These are phyloP conservation scores for Aspergillus neoniger DNA, from an alignment of 2,329 filamentous ascomycete genomes.

Conservation along the genomic window DNA sequence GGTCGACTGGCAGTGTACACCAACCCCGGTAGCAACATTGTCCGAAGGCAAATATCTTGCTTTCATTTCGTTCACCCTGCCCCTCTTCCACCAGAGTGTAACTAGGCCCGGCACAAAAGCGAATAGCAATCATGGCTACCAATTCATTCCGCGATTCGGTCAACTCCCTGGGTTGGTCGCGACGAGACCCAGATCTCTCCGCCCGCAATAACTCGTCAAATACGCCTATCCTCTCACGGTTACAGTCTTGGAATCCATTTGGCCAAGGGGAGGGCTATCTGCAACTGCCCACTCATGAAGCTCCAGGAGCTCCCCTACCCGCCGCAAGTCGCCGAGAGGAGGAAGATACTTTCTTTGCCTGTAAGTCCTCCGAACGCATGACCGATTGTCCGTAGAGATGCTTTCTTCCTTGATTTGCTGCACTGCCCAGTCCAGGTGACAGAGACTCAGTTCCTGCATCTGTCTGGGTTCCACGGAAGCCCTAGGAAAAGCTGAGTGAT, in stretches of 20 bases:
- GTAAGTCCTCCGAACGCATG: conserved; percentile 64
- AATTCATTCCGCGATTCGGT: conserved; percentile 90
- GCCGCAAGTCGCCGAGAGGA: conserved; percentile 84
- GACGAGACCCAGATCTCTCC: conserved; percentile 74
- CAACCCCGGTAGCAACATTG: conserved; percentile 19
- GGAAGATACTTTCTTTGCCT: conserved; percentile 90
- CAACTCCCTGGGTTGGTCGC: conserved; percentile 92
- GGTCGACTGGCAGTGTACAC: conserved; percentile 15
- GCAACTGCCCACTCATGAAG: conserved; percentile 81
- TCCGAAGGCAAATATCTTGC: conserved; percentile 23
- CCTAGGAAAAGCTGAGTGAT: conserved; percentile 17
- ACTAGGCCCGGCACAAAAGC: conserved; percentile 7
- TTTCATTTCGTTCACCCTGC: conserved; percentile 5
- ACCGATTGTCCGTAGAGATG: conserved; percentile 15
- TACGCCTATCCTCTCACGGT: conserved; percentile 73
- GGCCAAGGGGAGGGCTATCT: conserved; percentile 77
- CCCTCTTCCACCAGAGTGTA: background rate
- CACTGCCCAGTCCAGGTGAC: conserved; percentile 36
- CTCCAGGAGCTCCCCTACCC: conserved; percentile 79
- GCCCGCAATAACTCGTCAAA: conserved; percentile 63
- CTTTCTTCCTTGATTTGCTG: conserved; percentile 23
- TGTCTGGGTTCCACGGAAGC: conserved; percentile 30
- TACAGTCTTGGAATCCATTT: conserved; percentile 88
- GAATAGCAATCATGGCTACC: conserved; percentile 30
- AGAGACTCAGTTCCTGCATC: conserved; percentile 42